phyloP scores from a whole-genome alignment of 2,329 filamentous ascomycete species.

The Parasarocladium wereldwijsianum region DNA sequence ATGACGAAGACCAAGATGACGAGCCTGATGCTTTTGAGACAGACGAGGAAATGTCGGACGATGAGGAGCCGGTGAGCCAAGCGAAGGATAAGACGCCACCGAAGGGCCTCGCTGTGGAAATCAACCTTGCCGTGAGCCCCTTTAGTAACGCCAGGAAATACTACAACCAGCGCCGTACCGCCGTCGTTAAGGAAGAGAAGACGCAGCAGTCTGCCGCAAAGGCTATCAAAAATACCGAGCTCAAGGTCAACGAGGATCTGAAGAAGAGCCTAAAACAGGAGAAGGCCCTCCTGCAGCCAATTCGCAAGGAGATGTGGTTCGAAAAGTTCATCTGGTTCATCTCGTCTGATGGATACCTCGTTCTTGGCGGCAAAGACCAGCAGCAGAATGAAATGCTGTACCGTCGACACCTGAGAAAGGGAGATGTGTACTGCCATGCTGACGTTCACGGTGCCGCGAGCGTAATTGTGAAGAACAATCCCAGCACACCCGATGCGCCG shows the following conservation, averaged over 20 bases:
- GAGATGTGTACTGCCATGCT: conserved; percentile 84
- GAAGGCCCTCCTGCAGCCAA: conserved; percentile 70
- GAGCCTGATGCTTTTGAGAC: conserved; percentile 48
- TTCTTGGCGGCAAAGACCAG: conserved; percentile 76
- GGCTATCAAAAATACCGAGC: conserved; percentile 78
- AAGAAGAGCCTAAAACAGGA: conserved; percentile 85
- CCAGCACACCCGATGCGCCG: conserved; percentile 61
- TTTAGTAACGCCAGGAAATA: conserved; percentile 88
- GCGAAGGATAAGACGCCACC: conserved; percentile 27
- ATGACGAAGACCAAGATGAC: conserved; percentile 45
- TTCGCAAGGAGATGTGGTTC: conserved; percentile 82
- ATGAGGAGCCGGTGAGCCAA: conserved; percentile 17
- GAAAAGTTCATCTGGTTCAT: conserved; percentile 96
- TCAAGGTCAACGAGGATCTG: conserved; percentile 73
- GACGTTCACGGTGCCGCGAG: conserved; percentile 72
- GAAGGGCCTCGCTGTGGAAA: conserved; percentile 57
- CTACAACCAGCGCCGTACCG: conserved; percentile 75
- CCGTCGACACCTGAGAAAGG: conserved; percentile 68
- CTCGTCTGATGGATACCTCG: conserved; percentile 86
- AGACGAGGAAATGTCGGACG: conserved; percentile 41
- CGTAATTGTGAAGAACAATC: conserved; percentile 84
- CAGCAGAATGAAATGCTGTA: conserved; percentile 92
- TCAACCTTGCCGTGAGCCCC: conserved; percentile 67
- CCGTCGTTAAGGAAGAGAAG: conserved; percentile 75
- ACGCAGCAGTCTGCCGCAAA: conserved; percentile 68